Conservation (phyloP, 169 alveolate genomes). For the Plasmodium berghei region DNA sequence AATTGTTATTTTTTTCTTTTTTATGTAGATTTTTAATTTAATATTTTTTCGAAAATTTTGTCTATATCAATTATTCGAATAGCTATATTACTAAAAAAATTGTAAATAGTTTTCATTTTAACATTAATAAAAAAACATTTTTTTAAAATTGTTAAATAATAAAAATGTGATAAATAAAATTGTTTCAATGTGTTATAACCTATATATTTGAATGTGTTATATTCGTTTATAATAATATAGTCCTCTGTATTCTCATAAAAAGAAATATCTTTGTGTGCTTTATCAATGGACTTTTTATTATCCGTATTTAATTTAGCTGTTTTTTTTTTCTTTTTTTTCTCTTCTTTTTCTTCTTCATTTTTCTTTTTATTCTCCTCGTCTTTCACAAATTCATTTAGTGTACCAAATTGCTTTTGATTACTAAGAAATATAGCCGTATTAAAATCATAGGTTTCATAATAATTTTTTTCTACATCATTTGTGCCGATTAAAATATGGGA, state of each 20-base stretch:
- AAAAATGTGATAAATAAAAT: conserved; percentile 64
- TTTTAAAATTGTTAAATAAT: conserved; percentile 59
- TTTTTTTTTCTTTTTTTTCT: background rate
- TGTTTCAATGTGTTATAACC: conserved; percentile 67
- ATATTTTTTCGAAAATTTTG: background rate
- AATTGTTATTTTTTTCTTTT: background rate
- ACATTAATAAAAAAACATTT: conserved; percentile 24
- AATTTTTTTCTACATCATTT: conserved; percentile 4
- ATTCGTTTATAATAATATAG: conserved; percentile 31
- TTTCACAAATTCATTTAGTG: too few relatives aligned
- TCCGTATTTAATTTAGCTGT: conserved; percentile 2
- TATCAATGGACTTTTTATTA: background rate
- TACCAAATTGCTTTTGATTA: background rate
- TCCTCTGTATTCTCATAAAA: conserved; percentile 12
- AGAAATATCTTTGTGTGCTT: background rate
- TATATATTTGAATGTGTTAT: conserved; percentile 23
- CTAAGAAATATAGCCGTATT: conserved; percentile 25
- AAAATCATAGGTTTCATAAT: conserved; percentile 53
- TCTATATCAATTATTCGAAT: conserved; percentile 37
- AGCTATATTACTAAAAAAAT: conserved; percentile 24
- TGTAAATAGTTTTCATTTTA: conserved; percentile 38
- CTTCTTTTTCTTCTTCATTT: too few relatives aligned
- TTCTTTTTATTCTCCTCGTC: too few relatives aligned
- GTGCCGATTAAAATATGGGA: conserved; percentile 26
- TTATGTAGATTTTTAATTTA: background rate